Evolutionary conservation across 257 asterid species (phyloP), one percentile per base, ranked within the genome.

Genomic region (Solanum etuberosum): DNA sequence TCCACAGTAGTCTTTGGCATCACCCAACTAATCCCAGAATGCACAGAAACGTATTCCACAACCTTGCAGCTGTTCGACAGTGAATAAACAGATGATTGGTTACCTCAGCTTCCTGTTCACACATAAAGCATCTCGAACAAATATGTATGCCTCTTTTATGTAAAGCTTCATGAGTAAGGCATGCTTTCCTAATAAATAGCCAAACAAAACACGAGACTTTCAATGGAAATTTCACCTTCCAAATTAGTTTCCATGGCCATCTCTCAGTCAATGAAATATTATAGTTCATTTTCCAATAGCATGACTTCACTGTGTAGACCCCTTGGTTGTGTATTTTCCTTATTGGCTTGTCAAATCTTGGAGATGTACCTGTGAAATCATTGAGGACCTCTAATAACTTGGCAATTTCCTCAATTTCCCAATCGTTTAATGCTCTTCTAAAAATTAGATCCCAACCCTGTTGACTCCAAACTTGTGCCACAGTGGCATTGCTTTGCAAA

Each of bases 261-360:
- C n/a, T 51, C 23, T 51, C 61, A 51, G 23, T 16, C 61, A 51
- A 18, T 51, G 61, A 51, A 68, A 89, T 87, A 89, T 91, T 77
- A 7, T 14, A 16, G n/a, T 51, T 51, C 61, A 18, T 51, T n/a
- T 51, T 51, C 61, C n/a, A 18, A 18, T 5, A 6, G 4, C 23
- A 14, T 15, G 57, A 15, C 23, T 51, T 51, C 61, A 51, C n/a
- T 51, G 61, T 51, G 23, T 51, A 51, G 61, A 51, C n/a, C n/a
- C n/a, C n/a, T n/a, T n/a, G n/a, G n/a, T n/a, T n/a, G n/a, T n/a
- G n/a, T n/a, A n/a, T n/a, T n/a, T n/a, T n/a, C n/a, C n/a, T n/a
- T n/a, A n/a, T n/a, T n/a, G n/a, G n/a, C n/a, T n/a, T n/a, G n/a
- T n/a, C n/a, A n/a, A n/a, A n/a, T n/a, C n/a, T n/a, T n/a, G n/a